Evolutionary conservation across 148 eudicot species (phyloP), one percentile per base, ranked within the genome.

Genomic region (Cornus florida): DNA sequence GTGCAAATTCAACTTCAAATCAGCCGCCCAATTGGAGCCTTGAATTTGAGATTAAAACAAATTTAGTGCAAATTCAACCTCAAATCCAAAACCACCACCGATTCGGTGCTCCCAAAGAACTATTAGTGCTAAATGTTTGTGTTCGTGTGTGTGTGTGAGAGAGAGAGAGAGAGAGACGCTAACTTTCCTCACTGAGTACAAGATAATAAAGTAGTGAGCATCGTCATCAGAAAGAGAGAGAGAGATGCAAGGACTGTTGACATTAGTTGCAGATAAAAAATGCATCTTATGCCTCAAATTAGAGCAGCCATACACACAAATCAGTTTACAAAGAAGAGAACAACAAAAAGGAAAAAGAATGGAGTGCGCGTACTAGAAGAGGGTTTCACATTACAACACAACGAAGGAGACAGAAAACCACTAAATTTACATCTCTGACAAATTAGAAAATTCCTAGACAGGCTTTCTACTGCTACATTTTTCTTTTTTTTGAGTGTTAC

Each of bases 401-500:
- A 75, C 11, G 11, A 10, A 59, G 35, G 39, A 33, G 17, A 39
- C 20, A 17, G 12, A 16, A 14, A 57, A 57, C n/a, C 67, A 38
- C 48, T 57, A 74, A 60, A 75, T 75, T 65, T 75, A 75, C 77
- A 62, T 60, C 77, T 75, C 69, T 3, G 46, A 38, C 77, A 70
- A 60, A 33, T 75, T 20, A 10, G 24, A 19, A 32, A 59, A 68
- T 19, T 4, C 69, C 14, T 35, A 62, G 69, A 35, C 24, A 62
- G 38, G 56, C 69, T 75, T 62, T 75, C 77, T 35, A 22, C 50
- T 19, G 50, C 64, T 24, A 31, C 77, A 35, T 35, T 39, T 20
- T 41, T 23, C 20, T 75, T n/a, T 23, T n/a, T 9, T 56, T 33
- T 17, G n/a, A 31, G 41, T 0, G 48, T 9, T 20, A 56, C 23